Evolutionary conservation across 2,329 filamentous ascomycete species (phyloP), one percentile per base, ranked within the genome.

Genomic region (Pestalotiopsis sp.): DNA sequence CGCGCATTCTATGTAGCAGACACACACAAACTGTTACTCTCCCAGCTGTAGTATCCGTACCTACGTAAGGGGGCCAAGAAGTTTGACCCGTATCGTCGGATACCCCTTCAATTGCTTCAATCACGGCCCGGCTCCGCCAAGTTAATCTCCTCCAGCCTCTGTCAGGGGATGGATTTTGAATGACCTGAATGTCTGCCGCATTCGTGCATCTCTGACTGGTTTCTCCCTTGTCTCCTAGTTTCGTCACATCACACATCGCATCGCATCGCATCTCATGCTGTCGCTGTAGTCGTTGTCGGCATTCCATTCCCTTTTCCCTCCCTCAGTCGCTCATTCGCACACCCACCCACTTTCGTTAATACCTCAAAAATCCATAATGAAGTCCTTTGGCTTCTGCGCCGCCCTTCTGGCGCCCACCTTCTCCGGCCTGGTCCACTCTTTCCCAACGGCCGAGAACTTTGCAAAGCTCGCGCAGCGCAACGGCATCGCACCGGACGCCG

Each of bases 381-480:
- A 38, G 41, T 57, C 52, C 23, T 56, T 36, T 27, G 41, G 41
- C 64, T 13, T 57, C 61, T 63, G 36, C 60, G 52, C 59, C 61
- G 66, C 61, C 13, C 63, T 66, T 45, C 31, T 68, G 45, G 61
- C 41, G 25, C 23, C 56, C 31, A 7, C 31, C 25, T 62, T 69
- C 20, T 63, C 68, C 27, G 57, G n/a, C 39, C 13, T 69, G 61
- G 66, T 62, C 57, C 66, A 69, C 61, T 68, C 66, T 7, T 73
- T 73, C 60, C 72, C 72, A 52, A 71, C 71, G 3, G 65, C 71
- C n/a, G 70, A 73, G 36, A 73, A 73, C 63, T 56, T 73, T 11
- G 72, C 70, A 31, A 68, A 66, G 57, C 68, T 73, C 59, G 68
- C 66, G 12, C 31, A 65, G 31, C 70, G 67, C n/a, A 36, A 36